phyloP scores from a whole-genome alignment of 1,139 yeast species.

The Taphrina communis region DNA sequence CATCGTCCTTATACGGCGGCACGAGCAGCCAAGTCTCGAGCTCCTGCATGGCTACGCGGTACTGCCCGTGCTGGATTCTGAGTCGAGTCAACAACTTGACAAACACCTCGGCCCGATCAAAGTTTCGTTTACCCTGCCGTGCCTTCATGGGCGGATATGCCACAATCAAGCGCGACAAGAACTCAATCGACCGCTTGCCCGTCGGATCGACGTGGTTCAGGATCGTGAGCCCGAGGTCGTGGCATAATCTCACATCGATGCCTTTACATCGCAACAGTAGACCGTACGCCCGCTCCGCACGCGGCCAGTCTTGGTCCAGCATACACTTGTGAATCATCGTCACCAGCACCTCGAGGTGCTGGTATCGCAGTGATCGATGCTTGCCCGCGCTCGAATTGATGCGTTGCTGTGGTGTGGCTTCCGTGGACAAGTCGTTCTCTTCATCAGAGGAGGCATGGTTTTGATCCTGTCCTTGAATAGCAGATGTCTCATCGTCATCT shows the following conservation, averaged over 20 bases:
- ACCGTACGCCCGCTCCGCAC: conserved; percentile 37
- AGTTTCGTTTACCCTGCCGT: conserved; percentile 23
- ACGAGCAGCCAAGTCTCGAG: conserved; percentile 34
- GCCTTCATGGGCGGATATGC: conserved; percentile 34
- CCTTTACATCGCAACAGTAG: conserved; percentile 34
- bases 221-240: conserved; percentile 42
- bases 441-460: background rate
- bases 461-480: background rate
- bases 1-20: conserved; percentile 34
- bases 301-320: conserved; percentile 17
- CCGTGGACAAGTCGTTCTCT: background rate
- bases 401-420: background rate
- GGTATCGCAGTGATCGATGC: conserved; percentile 29
- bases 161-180: conserved; percentile 33
- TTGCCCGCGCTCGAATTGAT: background rate
- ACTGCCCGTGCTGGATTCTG: conserved; percentile 15
- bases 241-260: conserved; percentile 35
- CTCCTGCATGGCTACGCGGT: conserved; percentile 24
- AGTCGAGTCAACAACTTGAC: conserved; percentile 18
- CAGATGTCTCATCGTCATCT: background rate
- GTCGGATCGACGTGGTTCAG: conserved; percentile 24
- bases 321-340: conserved; percentile 38
- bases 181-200: conserved; percentile 8
- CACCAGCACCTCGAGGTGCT: conserved; percentile 35
- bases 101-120: conserved; percentile 30